phyloP scores from a whole-genome alignment of 805 yeast genomes.

The Schwanniomyces vanrijiae region DNA sequence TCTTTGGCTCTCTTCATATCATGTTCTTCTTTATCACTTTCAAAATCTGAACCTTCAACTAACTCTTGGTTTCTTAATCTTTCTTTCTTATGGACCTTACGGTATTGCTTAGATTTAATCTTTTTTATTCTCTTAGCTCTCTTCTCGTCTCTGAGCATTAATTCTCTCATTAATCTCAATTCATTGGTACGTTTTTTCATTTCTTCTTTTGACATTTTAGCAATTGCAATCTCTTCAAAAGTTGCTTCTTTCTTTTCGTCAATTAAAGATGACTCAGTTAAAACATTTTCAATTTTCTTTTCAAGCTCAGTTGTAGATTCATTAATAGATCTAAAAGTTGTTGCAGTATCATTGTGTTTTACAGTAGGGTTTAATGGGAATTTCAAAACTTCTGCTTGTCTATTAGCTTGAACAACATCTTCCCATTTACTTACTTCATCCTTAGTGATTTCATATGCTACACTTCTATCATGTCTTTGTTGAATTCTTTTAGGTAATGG shows the following conservation, averaged over 20 bases:
- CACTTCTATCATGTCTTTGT: constrained; percentile 79
- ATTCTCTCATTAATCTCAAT: constrained; percentile 87
- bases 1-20: constrained; percentile 82
- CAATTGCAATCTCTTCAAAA: constrained; percentile 83
- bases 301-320: constrained; percentile 64
- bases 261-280: constrained; percentile 63
- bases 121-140: constrained; percentile 90
- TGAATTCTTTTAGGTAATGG: constrained; percentile 88
- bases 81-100: constrained; percentile 84
- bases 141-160: constrained; percentile 93
- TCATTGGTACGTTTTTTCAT: constrained; percentile 74
- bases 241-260: constrained; percentile 78
- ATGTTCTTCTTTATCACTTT: constrained; percentile 55
- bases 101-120: constrained; percentile 89
- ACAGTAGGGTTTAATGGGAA: constrained; percentile 64
- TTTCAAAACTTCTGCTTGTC: constrained; percentile 80
- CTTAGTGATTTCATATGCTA: constrained; percentile 87
- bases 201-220: constrained; percentile 79
- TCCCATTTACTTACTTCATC: constrained; percentile 88
- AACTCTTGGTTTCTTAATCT: constrained; percentile 65
- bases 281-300: constrained; percentile 55
- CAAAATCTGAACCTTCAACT: constrained; percentile 60
- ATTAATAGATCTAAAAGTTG: constrained; percentile 50
- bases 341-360: constrained; percentile 45
- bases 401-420: constrained; percentile 73